A percentile compares a stretch with the other conserved stretches of the same genome.
phyloP scores from a whole-genome alignment of 345 rosid species.

The Euphorbia lathyris region DNA sequence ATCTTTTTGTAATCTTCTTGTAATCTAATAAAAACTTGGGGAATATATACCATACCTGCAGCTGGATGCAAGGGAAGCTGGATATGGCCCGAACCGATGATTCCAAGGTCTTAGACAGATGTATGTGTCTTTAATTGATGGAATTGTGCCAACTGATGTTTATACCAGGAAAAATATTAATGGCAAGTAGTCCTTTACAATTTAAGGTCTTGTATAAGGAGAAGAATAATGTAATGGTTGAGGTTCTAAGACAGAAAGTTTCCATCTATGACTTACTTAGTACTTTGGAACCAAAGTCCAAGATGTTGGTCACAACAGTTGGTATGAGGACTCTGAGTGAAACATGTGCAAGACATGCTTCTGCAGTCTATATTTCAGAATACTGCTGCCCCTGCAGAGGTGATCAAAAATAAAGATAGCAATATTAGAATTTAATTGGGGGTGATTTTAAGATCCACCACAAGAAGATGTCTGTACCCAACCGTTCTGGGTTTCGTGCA shows the following conservation, averaged over 20 bases:
- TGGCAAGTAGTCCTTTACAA: constrained; percentile 83
- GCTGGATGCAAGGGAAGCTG: constrained; percentile 43
- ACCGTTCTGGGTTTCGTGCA: constrained; percentile 32
- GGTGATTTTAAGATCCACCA: constrained; percentile 50
- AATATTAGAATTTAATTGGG: constrained; percentile 62
- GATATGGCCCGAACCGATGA: constrained; percentile 39
- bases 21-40: background rate
- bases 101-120: constrained; percentile 26
- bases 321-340: constrained; percentile 84
- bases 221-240: constrained; percentile 73
- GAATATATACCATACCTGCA: constrained; percentile 26
- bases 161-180: constrained; percentile 48
- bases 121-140: constrained; percentile 41
- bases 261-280: constrained; percentile 68
- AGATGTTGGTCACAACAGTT: constrained; percentile 80
- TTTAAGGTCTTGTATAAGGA: constrained; percentile 88
- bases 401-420: constrained; percentile 59
- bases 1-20: background rate
- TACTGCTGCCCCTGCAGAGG: constrained; percentile 65
- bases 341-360: constrained; percentile 38
- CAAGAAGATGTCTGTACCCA: constrained; percentile 62
- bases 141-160: constrained; percentile 44
- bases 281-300: constrained; percentile 90
- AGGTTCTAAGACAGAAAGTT: constrained; percentile 70
- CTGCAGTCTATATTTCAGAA: constrained; percentile 73